A percentile compares a stretch with the other conserved stretches of the same genome.
Evolutionary conservation across 2,329 filamentous ascomycete genomes (phyloP).

Genomic region (Microdochium bolleyi): DNA sequence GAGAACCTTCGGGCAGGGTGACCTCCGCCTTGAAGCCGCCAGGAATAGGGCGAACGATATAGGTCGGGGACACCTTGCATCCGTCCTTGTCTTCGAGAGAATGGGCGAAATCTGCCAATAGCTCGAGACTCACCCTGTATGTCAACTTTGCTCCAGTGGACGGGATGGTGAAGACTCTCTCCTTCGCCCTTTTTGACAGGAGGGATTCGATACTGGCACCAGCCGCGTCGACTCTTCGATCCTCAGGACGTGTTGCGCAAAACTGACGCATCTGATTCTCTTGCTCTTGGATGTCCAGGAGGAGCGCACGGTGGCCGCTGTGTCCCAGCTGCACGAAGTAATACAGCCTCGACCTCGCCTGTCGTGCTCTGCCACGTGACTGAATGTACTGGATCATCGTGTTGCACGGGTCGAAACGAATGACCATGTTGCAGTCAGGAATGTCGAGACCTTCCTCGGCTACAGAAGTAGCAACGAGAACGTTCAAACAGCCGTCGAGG

Average conservation of each 20-base stretch:
- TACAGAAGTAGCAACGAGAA: constrained; percentile 59
- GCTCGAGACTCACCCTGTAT: constrained; percentile 62
- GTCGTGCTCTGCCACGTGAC: constrained; percentile 79
- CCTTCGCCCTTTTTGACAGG: constrained; percentile 37
- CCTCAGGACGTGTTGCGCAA: constrained; percentile 64
- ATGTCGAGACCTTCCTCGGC: constrained; percentile 63
- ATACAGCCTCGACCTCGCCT: constrained; percentile 68
- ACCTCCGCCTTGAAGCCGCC: constrained; percentile 69
- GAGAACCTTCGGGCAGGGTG: constrained; percentile 66
- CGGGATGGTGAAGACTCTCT: constrained; percentile 51
- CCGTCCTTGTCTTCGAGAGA: constrained; percentile 40
- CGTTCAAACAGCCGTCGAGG: constrained; percentile 50
- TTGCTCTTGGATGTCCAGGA: constrained; percentile 52
- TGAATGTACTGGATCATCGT: constrained; percentile 96
- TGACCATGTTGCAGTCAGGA: constrained; percentile 57
- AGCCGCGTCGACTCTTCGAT: constrained; percentile 59
- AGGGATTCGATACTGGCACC: constrained; percentile 49
- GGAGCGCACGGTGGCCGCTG: constrained; percentile 42
- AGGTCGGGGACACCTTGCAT: constrained; percentile 38
- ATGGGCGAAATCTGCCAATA: constrained; percentile 67
- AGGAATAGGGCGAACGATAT: constrained; percentile 48
- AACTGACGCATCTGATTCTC: constrained; percentile 64
- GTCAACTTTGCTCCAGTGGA: constrained; percentile 71
- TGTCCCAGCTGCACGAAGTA: constrained; percentile 77
- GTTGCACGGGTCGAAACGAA: constrained; percentile 77